Evolutionary conservation across 108 stramenopile genomes (phyloP).

Genomic region (Fragilariopsis cylindrus): DNA sequence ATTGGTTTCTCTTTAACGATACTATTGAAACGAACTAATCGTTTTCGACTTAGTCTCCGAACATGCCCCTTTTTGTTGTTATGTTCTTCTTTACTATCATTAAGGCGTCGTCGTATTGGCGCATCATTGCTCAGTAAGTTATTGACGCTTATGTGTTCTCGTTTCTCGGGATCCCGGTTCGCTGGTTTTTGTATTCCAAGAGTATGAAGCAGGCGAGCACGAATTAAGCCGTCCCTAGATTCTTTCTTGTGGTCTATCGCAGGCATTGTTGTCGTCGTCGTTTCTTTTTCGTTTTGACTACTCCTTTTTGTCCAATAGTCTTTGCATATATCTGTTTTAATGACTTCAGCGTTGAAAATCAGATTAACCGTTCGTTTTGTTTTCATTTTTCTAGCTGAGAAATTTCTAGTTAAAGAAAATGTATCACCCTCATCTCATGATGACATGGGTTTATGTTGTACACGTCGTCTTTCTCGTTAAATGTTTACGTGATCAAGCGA

Average conservation of each 20-base stretch:
- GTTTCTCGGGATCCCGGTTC: neutral
- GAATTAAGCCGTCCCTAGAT: slow-evolving; percentile 9
- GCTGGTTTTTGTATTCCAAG: slow-evolving; percentile 7
- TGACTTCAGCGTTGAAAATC: too few species aligned
- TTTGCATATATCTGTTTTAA: too few species aligned
- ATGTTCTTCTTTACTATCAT: slow-evolving; percentile 11
- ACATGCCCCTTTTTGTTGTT: neutral
- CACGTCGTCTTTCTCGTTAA: too few species aligned
- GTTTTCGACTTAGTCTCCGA: neutral
- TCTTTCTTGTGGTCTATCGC: neutral
- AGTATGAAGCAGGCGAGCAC: slow-evolving; percentile 9
- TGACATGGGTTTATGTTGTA: too few species aligned
- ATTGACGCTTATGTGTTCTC: neutral
- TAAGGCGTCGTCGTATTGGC: neutral
- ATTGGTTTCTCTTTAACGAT: slow-evolving; percentile 8
- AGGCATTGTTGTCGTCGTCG: neutral
- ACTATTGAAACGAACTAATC: slow-evolving; percentile 3
- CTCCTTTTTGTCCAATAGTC: too few species aligned
- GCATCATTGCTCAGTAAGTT: neutral
- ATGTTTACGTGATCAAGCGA: too few species aligned
- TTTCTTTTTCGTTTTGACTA: neutral
- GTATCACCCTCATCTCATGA: too few species aligned
- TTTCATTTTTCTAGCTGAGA: too few species aligned
- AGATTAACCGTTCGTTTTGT: too few species aligned
- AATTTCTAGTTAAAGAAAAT: too few species aligned